Base-by-base conservation (phyloP, 2,329 filamentous ascomycete species). In the Aspergillus niger region DNA sequence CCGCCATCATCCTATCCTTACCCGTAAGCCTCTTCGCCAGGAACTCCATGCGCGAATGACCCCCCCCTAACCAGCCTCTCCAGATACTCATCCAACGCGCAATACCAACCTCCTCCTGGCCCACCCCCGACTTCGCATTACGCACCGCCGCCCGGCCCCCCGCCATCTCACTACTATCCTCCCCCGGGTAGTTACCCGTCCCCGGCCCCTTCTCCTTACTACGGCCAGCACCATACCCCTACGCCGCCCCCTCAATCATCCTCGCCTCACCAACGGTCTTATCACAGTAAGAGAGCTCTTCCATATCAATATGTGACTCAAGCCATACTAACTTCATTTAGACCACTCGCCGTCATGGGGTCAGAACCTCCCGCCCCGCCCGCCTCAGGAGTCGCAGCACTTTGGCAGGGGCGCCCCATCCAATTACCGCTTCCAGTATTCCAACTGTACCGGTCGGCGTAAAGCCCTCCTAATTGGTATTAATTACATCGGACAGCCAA, bases 381-480 rank as follows among this genome's bases (percentile, higher is more conserved):
- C 91, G 8, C 89, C 90, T 20, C 73, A 84, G 61, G 80, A 83
- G 60, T 81, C 88, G 63, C 90, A 93, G 74, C 83, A 84, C 64
- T 95, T 95, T 71, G 91, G 92, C 58, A 82, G 87, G 62, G 92
- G 92, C 55, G 92, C 93, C 6, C 92, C 93, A 5, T 83, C 86
- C 55, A 84, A 83, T 71, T 97, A 97, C 76, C 86, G 85, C n/a
- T 98, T 93, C 77, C 91, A 93, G 76, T 97, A 97, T 77, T 97
- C 92, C 48, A 89, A 89, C 64, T 98, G 93, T 75, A 96, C 90
- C 3, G 94, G 93, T 55, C 86, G 89, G 64, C 84, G 93, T 71
- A 97, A 96, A 79, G 94, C 93, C 2, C 81, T 97, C 15, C 80
- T 98, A 56, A 94, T 97, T 67, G 94, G 94, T 44, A 97, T 97